Evolutionary conservation across 345 rosid species (phyloP), one percentile per base, ranked within the genome.

Genomic region (Geranium rotundifolium): DNA sequence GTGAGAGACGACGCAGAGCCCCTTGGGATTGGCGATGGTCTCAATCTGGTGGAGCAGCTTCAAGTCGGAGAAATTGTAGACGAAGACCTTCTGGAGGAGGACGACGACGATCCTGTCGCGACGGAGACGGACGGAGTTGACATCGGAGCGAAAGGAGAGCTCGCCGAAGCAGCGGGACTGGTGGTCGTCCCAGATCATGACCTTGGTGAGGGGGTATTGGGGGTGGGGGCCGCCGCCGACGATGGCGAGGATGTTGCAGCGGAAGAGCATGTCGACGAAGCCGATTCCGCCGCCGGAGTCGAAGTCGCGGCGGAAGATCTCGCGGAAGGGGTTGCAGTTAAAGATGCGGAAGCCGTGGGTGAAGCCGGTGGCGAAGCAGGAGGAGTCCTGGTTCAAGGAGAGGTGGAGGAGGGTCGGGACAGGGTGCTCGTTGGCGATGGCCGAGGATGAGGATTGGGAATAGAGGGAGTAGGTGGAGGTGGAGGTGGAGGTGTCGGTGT

Each of bases 151-250:
- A 62, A 92, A 92, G 2, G 95, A 80, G 19, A 92, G 88, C 75
- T 92, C 98, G 0, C 95, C 95, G 34, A 87, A 83, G 71, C 93
- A 89, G 17, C 91, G 81, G 34, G 91, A 77, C 69, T 83, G 93
- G 59, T 89, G 93, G 60, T 92, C 96, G 58, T 92, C 98, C 98
- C 98, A 92, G 58, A 92, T 83, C 93, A 92, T 86, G 18, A 86
- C 93, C 77, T 85, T 92, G n/a, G 77, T 89, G 0, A 81, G 90
- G 14, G 96, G 82, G 58, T 83, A 93, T 57, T 86, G 84, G 16
- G 99, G 96, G 61, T 81, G 82, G n/a, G 88, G 73, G 16, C 98
- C 99, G 5, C 97, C 96, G 18, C 96, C 99, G 1, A 90, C 92
- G 4, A 95, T 80, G 3, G 99, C 96, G n/a, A 95, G 69, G 56